Evolutionary conservation across 1,139 yeast species (phyloP).

Genomic region (Torulaspora pretoriensis): DNA sequence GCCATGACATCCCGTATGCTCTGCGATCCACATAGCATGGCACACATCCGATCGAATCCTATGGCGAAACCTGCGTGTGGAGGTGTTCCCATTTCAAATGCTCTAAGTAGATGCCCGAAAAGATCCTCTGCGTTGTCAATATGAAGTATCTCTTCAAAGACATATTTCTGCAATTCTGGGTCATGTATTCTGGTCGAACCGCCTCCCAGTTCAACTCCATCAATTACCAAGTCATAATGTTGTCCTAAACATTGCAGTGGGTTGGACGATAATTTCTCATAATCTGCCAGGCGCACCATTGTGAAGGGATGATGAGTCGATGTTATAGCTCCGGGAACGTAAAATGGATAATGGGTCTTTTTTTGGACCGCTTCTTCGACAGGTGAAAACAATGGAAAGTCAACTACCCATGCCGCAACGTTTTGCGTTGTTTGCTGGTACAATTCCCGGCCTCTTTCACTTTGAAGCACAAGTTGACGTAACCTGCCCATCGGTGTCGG

Average conservation of each 20-base stretch:
- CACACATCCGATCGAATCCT: slow-evolving; percentile 90
- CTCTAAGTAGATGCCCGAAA: slow-evolving; percentile 84
- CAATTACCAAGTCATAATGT: slow-evolving; percentile 88
- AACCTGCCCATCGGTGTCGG: slow-evolving; percentile 92
- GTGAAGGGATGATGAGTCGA: slow-evolving; percentile 98
- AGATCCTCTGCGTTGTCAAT: slow-evolving; percentile 55
- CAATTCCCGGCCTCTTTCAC: slow-evolving; percentile 36
- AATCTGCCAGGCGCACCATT: slow-evolving; percentile 74
- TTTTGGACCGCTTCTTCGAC: slow-evolving; percentile 39
- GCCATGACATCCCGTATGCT: slow-evolving; percentile 92
- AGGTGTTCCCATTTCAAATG: slow-evolving; percentile 89
- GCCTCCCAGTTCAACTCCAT: slow-evolving; percentile 96
- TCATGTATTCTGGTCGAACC: slow-evolving; percentile 96
- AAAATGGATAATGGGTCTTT: slow-evolving; percentile 53
- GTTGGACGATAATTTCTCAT: slow-evolving; percentile 45
- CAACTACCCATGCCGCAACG: slow-evolving; percentile 81
- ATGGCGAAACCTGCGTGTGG: slow-evolving; percentile 98
- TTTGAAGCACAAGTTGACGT: slow-evolving; percentile 65
- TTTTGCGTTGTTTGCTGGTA: slow-evolving; percentile 27
- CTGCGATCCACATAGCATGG: slow-evolving; percentile 71
- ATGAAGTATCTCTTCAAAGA: slow-evolving; percentile 54
- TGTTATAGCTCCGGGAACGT: slow-evolving; percentile 46
- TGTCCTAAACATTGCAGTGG: slow-evolving; percentile 81
- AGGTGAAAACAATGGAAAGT: slow-evolving; percentile 89
- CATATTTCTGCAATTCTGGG: slow-evolving; percentile 64